phyloP scores from a whole-genome alignment of 352 stramenopile species.

The Thalassiosira exigua region DNA sequence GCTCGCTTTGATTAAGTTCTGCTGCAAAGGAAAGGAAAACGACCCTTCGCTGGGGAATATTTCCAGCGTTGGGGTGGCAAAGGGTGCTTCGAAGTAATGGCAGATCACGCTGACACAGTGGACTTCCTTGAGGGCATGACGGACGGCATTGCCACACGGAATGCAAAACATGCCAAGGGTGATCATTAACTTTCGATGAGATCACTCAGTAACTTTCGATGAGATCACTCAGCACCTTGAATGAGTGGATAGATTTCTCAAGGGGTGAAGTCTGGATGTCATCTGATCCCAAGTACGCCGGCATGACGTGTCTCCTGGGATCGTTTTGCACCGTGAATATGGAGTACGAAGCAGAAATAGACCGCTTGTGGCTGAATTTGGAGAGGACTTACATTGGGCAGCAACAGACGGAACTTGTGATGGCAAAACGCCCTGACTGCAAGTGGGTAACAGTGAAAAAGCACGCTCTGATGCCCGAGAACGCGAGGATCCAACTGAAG shows the following conservation, averaged over 20 bases:
- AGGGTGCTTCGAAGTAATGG: constrained; percentile 19
- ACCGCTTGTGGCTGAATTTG: constrained; percentile 23
- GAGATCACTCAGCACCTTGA: too few relatives aligned
- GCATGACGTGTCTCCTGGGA: constrained; percentile 14
- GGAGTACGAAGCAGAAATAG: constrained; percentile 20
- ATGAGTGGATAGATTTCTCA: constrained; percentile 2
- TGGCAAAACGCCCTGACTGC: neutral
- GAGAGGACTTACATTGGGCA: constrained; percentile 32
- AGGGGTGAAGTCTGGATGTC: constrained; percentile 15
- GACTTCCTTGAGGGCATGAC: constrained; percentile 11
- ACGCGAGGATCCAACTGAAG: constrained; percentile 32
- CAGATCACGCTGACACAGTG: constrained; percentile 21
- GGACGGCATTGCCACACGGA: neutral
- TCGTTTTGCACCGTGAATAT: neutral
- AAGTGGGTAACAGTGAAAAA: constrained; percentile 38
- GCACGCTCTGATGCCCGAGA: constrained; percentile 21
- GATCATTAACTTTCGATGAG: constrained; percentile 2
- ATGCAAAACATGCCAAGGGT: neutral
- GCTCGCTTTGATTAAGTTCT: too few relatives aligned
- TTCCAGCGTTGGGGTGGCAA: too few relatives aligned
- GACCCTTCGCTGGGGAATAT: too few relatives aligned
- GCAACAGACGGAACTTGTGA: constrained; percentile 6
- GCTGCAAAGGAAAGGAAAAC: too few relatives aligned
- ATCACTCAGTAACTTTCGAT: too few relatives aligned
- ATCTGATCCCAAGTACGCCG: neutral